These are phyloP conservation scores for Fraxinus latifolia DNA, from an alignment of 305 asterid genomes.

Conservation along the genomic window DNA sequence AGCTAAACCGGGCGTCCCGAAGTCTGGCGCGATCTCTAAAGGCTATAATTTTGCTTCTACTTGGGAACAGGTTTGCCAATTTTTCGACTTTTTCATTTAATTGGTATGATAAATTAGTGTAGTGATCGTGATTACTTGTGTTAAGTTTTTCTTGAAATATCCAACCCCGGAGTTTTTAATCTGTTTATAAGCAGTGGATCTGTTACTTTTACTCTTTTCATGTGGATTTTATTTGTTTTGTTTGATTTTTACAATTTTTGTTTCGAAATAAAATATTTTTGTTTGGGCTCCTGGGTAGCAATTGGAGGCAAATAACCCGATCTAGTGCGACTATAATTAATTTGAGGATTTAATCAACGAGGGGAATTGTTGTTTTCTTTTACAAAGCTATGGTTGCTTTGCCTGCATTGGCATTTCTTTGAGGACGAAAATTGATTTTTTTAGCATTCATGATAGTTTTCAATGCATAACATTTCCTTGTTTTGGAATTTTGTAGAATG, in stretches of 20 bases:
- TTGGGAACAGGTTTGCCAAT: constrained; percentile 75
- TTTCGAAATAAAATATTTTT: neutral
- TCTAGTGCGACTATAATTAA: neutral
- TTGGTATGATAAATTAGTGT: constrained; percentile 1
- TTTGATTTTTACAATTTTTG: neutral
- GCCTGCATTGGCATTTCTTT: neutral
- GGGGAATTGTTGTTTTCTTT: neutral
- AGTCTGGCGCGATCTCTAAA: constrained; percentile 78
- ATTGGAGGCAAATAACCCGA: neutral
- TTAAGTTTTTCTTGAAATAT: constrained; percentile 18
- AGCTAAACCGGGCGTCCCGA: constrained; percentile 48
- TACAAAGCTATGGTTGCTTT: neutral
- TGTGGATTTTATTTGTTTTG: neutral
- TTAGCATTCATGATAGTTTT: neutral
- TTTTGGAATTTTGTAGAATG: constrained; percentile 45
- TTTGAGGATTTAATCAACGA: neutral
- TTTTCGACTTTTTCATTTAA: constrained; percentile 3
- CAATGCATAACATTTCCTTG: neutral
- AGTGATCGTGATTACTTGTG: neutral
- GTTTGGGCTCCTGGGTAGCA: neutral
- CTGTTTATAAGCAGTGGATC: constrained; percentile 19
- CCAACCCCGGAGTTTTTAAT: constrained; percentile 1
- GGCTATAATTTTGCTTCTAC: constrained; percentile 92
- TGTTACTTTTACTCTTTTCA: neutral
- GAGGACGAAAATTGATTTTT: neutral